Evolutionary conservation across 768 basidiomycete species (phyloP).

Genomic region (Panus rudis): DNA sequence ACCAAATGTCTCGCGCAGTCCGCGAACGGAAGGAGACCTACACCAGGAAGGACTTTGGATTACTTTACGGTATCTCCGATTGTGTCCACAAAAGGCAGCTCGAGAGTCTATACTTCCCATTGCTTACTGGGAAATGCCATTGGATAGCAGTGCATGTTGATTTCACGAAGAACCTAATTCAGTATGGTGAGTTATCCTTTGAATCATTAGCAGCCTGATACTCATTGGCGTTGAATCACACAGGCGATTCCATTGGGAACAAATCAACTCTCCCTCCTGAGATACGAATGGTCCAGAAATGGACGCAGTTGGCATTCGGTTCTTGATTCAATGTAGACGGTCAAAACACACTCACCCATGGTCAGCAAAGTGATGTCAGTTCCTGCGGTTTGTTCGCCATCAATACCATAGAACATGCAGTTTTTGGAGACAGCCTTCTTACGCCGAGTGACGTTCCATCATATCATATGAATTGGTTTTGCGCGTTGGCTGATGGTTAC

Average conservation of each 20-base stretch:
- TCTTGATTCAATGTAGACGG: background rate
- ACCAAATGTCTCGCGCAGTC: too few relatives aligned
- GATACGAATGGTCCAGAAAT: constrained; percentile 2
- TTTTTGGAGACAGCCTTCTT: background rate
- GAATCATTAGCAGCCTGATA: background rate
- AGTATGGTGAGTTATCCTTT: constrained; percentile 5
- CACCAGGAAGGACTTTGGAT: too few relatives aligned
- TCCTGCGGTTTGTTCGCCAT: constrained; percentile 6
- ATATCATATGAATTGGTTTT: background rate
- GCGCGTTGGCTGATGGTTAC: background rate
- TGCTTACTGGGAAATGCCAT: too few relatives aligned
- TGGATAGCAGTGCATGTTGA: constrained; percentile 4
- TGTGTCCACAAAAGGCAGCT: too few relatives aligned
- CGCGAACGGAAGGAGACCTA: too few relatives aligned
- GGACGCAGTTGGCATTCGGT: background rate
- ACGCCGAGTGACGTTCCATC: background rate
- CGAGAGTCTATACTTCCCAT: too few relatives aligned
- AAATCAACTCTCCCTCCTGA: background rate
- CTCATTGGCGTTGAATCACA: background rate
- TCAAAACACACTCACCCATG: background rate
- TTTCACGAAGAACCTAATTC: background rate
- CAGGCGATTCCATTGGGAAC: constrained; percentile 2
- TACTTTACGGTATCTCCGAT: too few relatives aligned
- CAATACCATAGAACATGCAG: constrained; percentile 1
- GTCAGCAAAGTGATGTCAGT: background rate